Evolutionary conservation across 1,284 basidiomycete genomes (phyloP), one percentile per base, ranked within the genome.

Genomic region (Clitocybe nebularis): DNA sequence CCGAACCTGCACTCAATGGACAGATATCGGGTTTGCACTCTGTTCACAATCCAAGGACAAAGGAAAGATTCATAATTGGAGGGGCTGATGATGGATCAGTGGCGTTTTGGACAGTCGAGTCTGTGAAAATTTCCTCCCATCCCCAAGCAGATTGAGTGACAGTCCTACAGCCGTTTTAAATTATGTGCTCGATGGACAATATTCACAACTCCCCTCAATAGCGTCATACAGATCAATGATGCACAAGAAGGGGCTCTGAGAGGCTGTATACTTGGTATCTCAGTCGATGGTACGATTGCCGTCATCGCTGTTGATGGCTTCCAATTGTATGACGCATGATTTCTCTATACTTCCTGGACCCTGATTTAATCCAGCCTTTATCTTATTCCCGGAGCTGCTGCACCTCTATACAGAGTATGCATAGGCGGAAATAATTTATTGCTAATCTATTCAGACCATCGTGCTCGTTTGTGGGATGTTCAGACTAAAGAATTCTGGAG

Each of bases 381-480:
- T 60, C 63, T 93, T 7, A 75, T 94, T 14, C 91, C 92, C 1
- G 90, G 89, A 4, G 74, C 89, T 2, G 72, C 75, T 3, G 77
- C 81, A 0, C 77, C 81, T 0, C 65, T 97, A 8, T 66, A 70
- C 13, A 67, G 73, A 24, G 63, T 95, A 16, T 89, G 81, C 50
- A 62, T 91, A 1, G 75, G 79, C 1, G 81, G 74, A 10, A 75
- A 87, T 43, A 84, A 90, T 50, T 64, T 98, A 17, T 58, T 96
- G 36, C 66, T 95, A 4, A 67, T 85, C 1, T 98, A 96, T 58
- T 71, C 72, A 1, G 84, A 90, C 49, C 79, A 77, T 2, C 80
- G 85, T 43, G 88, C 89, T 2, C 72, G 95, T 21, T 66, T 94
- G 1, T 99, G 95, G 93, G 89, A 96, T 58, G 67, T 87, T n/a